These are phyloP conservation scores for Neurospora sp. DNA, from an alignment of 495 filamentous ascomycete genomes.

Conservation along the genomic window DNA sequence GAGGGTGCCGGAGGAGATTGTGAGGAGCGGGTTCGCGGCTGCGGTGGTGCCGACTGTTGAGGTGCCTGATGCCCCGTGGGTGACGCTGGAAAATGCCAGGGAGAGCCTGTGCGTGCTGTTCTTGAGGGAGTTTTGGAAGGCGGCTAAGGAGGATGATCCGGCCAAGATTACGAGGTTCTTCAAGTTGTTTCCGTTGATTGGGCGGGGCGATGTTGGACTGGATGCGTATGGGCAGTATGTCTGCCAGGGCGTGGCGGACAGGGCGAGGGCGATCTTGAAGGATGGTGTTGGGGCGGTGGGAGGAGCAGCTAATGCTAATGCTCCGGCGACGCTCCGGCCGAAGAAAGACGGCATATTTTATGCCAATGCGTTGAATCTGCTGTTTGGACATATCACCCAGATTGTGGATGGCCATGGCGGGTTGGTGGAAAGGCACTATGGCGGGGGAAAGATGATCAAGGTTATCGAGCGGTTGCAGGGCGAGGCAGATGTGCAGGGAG, in stretches of 20 bases:
- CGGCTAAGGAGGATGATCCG: constrained; percentile 72
- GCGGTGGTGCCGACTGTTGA: constrained; percentile 91
- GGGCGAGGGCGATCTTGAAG: constrained; percentile 72
- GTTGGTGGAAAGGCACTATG: constrained; percentile 89
- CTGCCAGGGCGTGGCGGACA: constrained; percentile 79
- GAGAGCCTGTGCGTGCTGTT: constrained; percentile 85
- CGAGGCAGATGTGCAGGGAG: constrained; percentile 95
- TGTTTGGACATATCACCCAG: constrained; percentile 96
- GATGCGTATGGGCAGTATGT: constrained; percentile 95
- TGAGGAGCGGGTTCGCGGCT: constrained; percentile 79
- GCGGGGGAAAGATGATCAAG: constrained; percentile 81
- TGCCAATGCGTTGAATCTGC: constrained; percentile 75
- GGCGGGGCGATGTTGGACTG: constrained; percentile 74
- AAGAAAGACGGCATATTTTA: constrained; percentile 74
- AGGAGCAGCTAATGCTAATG: constrained; percentile 21
- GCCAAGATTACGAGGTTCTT: constrained; percentile 90
- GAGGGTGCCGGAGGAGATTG: constrained; percentile 66
- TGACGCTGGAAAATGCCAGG: constrained; percentile 77
- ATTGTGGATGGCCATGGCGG: constrained; percentile 87
- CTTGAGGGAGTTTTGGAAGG: constrained; percentile 89
- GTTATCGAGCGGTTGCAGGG: constrained; percentile 90
- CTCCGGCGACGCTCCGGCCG: background rate
- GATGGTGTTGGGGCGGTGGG: constrained; percentile 34
- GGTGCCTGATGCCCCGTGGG: constrained; percentile 79
- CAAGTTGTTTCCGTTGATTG: constrained; percentile 94